Evolutionary conservation across 495 filamentous ascomycete species (phyloP).

Genomic region (Talaromyces wortmannii): DNA sequence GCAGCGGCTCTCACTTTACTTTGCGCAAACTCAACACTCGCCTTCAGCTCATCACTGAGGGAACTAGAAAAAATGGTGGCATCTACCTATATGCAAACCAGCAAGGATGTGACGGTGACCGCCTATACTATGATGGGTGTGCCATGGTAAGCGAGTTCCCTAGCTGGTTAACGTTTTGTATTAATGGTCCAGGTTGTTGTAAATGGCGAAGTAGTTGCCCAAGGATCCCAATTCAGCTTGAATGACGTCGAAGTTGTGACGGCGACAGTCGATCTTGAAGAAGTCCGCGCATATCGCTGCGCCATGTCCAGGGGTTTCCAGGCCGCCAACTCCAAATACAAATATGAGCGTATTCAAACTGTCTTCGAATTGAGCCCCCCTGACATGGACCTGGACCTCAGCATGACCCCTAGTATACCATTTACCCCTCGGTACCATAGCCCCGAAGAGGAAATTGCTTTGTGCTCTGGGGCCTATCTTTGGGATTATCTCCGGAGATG

Average conservation of each 20-base stretch:
- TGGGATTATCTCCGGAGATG: slow-evolving; percentile 80
- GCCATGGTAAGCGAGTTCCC: slow-evolving; percentile 8
- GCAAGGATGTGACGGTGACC: slow-evolving; percentile 67
- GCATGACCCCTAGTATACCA: slow-evolving; percentile 30
- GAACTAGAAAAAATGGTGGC: slow-evolving; percentile 65
- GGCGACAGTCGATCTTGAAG: slow-evolving; percentile 76
- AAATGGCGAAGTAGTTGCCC: slow-evolving; percentile 66
- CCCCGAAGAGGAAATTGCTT: slow-evolving; percentile 70
- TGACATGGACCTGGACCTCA: slow-evolving; percentile 28
- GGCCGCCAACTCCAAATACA: slow-evolving; percentile 32
- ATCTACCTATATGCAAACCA: slow-evolving; percentile 74
- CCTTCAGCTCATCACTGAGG: slow-evolving; percentile 67
- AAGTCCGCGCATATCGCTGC: slow-evolving; percentile 53
- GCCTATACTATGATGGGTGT: slow-evolving; percentile 39
- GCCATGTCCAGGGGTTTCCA: slow-evolving; percentile 50
- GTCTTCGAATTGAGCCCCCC: slow-evolving; percentile 27
- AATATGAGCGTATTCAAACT: slow-evolving; percentile 36
- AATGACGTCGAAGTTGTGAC: slow-evolving; percentile 80
- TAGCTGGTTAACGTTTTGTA: slow-evolving; percentile 13
- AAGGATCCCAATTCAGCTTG: slow-evolving; percentile 67
- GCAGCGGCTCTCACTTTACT: slow-evolving; percentile 64
- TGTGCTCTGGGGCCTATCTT: slow-evolving; percentile 66
- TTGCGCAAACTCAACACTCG: slow-evolving; percentile 71
- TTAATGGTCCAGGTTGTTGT: slow-evolving; percentile 50
- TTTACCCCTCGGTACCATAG: slow-evolving; percentile 47